Evolutionary conservation across 176 grass and related monocot genomes (phyloP), one percentile per base, ranked within the genome.

Genomic region (Juncus inflexus): DNA sequence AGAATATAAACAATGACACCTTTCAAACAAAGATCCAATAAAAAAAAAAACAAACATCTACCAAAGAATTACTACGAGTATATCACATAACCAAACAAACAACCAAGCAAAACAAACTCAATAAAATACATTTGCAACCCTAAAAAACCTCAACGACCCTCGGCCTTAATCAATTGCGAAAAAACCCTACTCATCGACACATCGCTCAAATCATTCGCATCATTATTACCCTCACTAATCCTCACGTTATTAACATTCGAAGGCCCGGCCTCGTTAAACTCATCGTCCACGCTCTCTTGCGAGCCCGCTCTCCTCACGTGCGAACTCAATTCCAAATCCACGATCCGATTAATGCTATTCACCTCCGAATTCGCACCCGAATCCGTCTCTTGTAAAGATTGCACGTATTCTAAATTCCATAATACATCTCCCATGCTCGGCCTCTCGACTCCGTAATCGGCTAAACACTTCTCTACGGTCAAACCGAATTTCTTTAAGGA

Each of bases 401-500:
- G 79, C 11, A 86, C 85, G 0, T 97, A 91, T 77, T 97, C 87
- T 79, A 91, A 69, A 55, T 97, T 91, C 92, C 87, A 91, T 3
- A 97, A 80, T 41, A 97, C 87, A 3, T 97, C 92, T 72, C 82
- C 87, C 79, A 97, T 97, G 1, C 84, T 74, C 0, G 92, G 92
- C 36, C 92, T 83, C 66, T 91, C 87, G 66, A 86, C 85, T 9
- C 92, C 92, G 0, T 89, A 86, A 75, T 97, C 92, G 0, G 82
- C 87, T 60, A 97, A 76, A 63, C 92, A 97, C 40, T 97, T 89
- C 75, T 97, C 87, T 1, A 97, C 87, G 0, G 80, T 97, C 74
- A 88, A 80, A 0, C 92, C 92, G 12, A 97, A 97, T 75, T 97
- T 97, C 62, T 86, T 91, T 11, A 97, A 69, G 63, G 92, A 97